These are phyloP conservation scores for Pleurostoma richardsiae DNA, from an alignment of 2,329 filamentous ascomycete species.

Conservation along the genomic window DNA sequence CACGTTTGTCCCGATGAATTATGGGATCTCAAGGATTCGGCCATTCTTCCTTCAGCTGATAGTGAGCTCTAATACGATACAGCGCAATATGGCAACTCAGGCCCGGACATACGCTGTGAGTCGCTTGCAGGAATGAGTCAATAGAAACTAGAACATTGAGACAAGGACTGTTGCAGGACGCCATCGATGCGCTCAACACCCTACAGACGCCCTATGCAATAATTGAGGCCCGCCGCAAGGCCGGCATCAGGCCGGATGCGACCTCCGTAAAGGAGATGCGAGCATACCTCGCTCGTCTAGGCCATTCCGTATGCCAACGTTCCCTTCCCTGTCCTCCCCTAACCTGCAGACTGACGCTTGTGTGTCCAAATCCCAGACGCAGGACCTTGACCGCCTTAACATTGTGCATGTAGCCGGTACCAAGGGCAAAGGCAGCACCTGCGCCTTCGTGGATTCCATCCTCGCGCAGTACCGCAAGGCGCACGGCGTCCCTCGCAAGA, in stretches of 20 bases:
- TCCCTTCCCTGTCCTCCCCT: neutral
- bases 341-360: neutral
- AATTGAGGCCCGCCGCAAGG: slow-evolving; percentile 72
- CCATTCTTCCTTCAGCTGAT: too few relatives aligned
- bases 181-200: slow-evolving; percentile 79
- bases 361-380: slow-evolving; percentile 17
- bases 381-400: slow-evolving; percentile 56
- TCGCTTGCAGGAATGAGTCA: neutral
- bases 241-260: slow-evolving; percentile 65
- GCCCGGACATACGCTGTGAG: slow-evolving; percentile 3
- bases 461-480: slow-evolving; percentile 43
- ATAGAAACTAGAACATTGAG: slow-evolving; percentile 2
- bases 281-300: slow-evolving; percentile 70
- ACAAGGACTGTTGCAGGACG: slow-evolving; percentile 54
- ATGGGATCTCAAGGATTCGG: too few relatives aligned
- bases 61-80: neutral
- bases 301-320: slow-evolving; percentile 53
- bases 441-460: slow-evolving; percentile 61
- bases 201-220: slow-evolving; percentile 84
- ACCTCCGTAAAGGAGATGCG: slow-evolving; percentile 72
- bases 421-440: slow-evolving; percentile 73
- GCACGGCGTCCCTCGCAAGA: slow-evolving; percentile 30
- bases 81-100: slow-evolving; percentile 1
- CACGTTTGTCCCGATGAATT: too few relatives aligned
- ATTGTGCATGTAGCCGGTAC: slow-evolving; percentile 68